These are phyloP conservation scores for Saprolegnia diclina DNA, from an alignment of 352 stramenopile genomes.

Conservation along the genomic window DNA sequence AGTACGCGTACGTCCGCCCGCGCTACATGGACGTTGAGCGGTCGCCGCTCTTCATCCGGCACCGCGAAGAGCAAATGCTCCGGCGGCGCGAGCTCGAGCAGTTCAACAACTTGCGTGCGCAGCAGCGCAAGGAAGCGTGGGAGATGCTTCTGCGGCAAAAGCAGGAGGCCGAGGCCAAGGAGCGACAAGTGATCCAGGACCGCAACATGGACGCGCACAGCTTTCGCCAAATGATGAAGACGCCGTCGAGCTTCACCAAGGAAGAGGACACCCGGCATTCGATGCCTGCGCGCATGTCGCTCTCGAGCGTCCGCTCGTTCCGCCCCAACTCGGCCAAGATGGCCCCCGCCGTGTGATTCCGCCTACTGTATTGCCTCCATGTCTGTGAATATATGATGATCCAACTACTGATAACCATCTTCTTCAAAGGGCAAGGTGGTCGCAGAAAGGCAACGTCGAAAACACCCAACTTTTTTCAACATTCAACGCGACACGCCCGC, in stretches of 20 bases:
- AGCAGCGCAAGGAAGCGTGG: slow-evolving; percentile 8
- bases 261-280: neutral
- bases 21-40: slow-evolving; percentile 18
- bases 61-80: neutral
- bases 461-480: too few relatives aligned
- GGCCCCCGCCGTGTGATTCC: neutral
- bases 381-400: neutral
- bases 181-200: slow-evolving; percentile 4
- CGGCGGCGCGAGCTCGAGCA: slow-evolving; percentile 15
- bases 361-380: too few relatives aligned
- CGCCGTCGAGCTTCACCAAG: neutral
- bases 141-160: neutral
- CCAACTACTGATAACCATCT: neutral
- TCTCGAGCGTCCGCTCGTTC: neutral
- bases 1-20: neutral
- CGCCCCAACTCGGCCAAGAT: neutral
- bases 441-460: too few relatives aligned
- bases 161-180: neutral
- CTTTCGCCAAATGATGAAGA: neutral
- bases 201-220: slow-evolving; percentile 8
- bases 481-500: too few relatives aligned
- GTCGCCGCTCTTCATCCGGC: slow-evolving; percentile 6
- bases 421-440: too few relatives aligned
- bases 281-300: neutral
- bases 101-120: slow-evolving; percentile 6